Conservation (phyloP, 148 eudicot species). For the Rhododendron vialii region DNA sequence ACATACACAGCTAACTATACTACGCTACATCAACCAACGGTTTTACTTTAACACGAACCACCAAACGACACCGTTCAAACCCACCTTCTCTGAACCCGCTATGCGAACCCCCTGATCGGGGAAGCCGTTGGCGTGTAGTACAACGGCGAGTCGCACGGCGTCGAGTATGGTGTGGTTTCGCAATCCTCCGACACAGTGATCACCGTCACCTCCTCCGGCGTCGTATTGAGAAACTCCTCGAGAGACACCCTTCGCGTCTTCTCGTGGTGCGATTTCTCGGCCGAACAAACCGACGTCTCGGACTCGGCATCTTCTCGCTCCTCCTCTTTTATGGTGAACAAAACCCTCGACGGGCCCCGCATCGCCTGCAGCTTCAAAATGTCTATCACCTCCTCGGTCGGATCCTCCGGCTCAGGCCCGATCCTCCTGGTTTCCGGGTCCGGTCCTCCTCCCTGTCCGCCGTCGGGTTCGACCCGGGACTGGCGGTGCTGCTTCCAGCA, state of each 20-base stretch:
- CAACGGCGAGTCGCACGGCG: constrained; percentile 35
- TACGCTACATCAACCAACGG: not conserved
- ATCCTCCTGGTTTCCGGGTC: not conserved
- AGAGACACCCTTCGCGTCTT: not conserved
- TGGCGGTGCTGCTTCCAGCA: constrained; percentile 18
- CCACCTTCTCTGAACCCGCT: not conserved
- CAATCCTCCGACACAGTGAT: not conserved
- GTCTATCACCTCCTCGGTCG: constrained; percentile 16
- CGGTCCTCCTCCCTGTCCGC: not conserved
- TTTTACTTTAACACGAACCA: not conserved
- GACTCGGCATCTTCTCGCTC: constrained; percentile 25
- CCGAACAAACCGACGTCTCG: constrained; percentile 3
- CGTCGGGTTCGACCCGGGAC: constrained; percentile 18
- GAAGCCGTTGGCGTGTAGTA: constrained; percentile 33
- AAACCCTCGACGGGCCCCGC: constrained; percentile 29
- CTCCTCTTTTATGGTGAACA: constrained; percentile 30
- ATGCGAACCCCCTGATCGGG: constrained; percentile 12
- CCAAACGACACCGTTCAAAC: not conserved
- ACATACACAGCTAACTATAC: not conserved
- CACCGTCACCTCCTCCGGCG: not conserved
- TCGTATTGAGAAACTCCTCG: not conserved
- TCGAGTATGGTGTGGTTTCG: constrained; percentile 32
- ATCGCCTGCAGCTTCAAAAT: constrained; percentile 23
- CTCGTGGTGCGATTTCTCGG: not conserved
- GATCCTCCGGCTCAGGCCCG: not conserved